Evolutionary conservation across 164 flowering plant genomes (phyloP), one percentile per base, ranked within the genome.

Genomic region (Stephania cephalantha): DNA sequence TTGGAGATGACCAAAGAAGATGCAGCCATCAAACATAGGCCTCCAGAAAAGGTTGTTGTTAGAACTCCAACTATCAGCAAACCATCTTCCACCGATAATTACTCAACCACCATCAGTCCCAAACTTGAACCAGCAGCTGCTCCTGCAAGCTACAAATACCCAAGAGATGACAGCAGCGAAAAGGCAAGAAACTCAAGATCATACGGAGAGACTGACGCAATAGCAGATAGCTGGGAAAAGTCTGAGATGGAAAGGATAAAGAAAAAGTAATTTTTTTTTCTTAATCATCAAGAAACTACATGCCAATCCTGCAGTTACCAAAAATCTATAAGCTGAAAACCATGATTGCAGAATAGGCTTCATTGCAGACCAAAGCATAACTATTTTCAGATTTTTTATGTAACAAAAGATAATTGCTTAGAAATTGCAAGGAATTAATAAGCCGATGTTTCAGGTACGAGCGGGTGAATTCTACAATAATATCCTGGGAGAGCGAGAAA

Each of bases 401-500:
- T 35, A 35, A 35, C 2, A 35, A 31, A 55, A 29, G 13, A 46
- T 25, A n/a, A 29, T 66, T 65, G 63, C 68, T 75, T 73, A 35
- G 63, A 3, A 30, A 73, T 45, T 7, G 66, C 35, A 45, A 63
- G 52, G 4, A 61, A 61, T 44, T 70, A 68, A 76, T 22, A 67
- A n/a, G 31, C 45, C 8, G 10, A 78, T 68, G 20, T 81, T 83
- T 70, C 88, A 93, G 98, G 88, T 86, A 86, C 53, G 87, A 84
- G 63, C 86, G 83, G 82, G 80, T 80, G 75, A 85, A 77, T 22
- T 79, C 85, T 8, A 73, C 75, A 10, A 87, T 90, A 71, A 58
- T 76, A 46, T 78, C 83, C 25, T 93, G 97, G 98, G 95, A 93
- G 75, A 83, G 82, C 29, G 85, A 85, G 78, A 93, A 84, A 82